Evolutionary conservation across 192 early-diverging fungal species (phyloP).

Genomic region (Podila epicladia): DNA sequence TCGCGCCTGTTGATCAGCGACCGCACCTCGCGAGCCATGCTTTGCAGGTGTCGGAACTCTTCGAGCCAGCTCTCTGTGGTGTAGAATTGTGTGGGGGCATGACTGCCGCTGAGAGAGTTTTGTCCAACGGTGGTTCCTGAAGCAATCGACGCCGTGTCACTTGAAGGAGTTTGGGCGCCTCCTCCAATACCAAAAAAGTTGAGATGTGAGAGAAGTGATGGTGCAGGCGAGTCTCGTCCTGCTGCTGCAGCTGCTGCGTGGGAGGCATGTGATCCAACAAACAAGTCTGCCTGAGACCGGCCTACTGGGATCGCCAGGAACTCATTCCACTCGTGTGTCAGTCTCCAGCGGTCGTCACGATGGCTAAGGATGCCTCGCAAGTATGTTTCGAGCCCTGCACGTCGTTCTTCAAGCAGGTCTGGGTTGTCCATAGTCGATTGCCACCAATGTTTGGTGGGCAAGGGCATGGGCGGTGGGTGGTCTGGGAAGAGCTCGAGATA

Average conservation of each 20-base stretch:
- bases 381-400: constrained; percentile 81
- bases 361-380: constrained; percentile 75
- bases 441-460: constrained; percentile 83
- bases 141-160: constrained; percentile 15
- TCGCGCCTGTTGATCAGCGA: constrained; percentile 78
- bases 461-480: constrained; percentile 62
- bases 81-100: constrained; percentile 39
- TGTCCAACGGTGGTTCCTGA: too few species aligned
- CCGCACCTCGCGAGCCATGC: constrained; percentile 74
- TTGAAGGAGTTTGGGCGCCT: constrained; percentile 10
- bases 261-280: constrained; percentile 12
- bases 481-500: constrained; percentile 74
- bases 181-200: constrained; percentile 55
- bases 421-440: constrained; percentile 68
- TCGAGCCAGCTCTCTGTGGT: constrained; percentile 86
- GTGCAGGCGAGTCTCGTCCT: constrained; percentile 10
- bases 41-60: constrained; percentile 72
- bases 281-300: constrained; percentile 42
- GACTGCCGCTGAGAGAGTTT: neutral
- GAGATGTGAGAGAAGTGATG: constrained; percentile 37
- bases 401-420: constrained; percentile 75
- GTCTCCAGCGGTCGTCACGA: constrained; percentile 82
- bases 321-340: constrained; percentile 73
- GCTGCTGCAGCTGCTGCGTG: constrained; percentile 5
- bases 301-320: constrained; percentile 78